Conservation (phyloP, 768 basidiomycete genomes). For the Cystofilobasidium bisporidii region DNA sequence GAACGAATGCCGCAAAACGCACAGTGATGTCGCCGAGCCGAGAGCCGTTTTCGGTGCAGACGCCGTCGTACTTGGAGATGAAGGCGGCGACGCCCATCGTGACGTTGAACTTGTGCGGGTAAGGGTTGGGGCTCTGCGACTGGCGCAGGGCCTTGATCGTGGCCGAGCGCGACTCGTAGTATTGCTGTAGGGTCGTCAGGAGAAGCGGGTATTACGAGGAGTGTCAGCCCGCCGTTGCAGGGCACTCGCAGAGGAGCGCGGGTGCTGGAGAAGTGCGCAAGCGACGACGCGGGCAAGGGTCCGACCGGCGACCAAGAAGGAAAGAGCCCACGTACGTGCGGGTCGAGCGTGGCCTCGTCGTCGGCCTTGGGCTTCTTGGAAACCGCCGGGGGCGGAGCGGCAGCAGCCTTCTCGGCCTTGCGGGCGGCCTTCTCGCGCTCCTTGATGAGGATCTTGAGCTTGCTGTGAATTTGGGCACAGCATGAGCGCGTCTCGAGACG, state of each 20-base stretch:
- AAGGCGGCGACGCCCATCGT: slow-evolving; percentile 62
- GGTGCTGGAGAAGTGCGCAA: not conserved
- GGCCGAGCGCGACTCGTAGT: slow-evolving; percentile 84
- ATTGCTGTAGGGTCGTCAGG: too few species aligned
- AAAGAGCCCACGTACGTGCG: slow-evolving; percentile 64
- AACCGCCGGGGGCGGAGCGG: slow-evolving; percentile 27
- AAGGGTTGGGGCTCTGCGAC: slow-evolving; percentile 80
- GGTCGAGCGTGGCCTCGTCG: slow-evolving; percentile 76
- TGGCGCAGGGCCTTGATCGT: slow-evolving; percentile 76
- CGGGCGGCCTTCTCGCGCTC: slow-evolving; percentile 60
- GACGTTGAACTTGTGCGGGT: slow-evolving; percentile 98
- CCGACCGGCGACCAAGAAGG: not conserved
- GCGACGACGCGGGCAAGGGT: not conserved
- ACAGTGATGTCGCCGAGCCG: slow-evolving; percentile 46
- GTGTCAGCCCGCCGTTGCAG: too few species aligned
- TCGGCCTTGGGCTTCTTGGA: slow-evolving; percentile 32
- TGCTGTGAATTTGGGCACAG: slow-evolving; percentile 46
- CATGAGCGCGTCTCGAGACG: too few species aligned
- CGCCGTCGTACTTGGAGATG: slow-evolving; percentile 57
- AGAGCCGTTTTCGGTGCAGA: slow-evolving; percentile 29
- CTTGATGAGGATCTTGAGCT: slow-evolving; percentile 88
- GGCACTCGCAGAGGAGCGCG: too few species aligned
- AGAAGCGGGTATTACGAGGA: too few species aligned
- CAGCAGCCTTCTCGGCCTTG: slow-evolving; percentile 52
- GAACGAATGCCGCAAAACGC: too few species aligned